These are phyloP conservation scores for Bryoerythrophyllum caledonicum DNA, from an alignment of 225 moss, liverwort and hornwort species.

Conservation along the genomic window DNA sequence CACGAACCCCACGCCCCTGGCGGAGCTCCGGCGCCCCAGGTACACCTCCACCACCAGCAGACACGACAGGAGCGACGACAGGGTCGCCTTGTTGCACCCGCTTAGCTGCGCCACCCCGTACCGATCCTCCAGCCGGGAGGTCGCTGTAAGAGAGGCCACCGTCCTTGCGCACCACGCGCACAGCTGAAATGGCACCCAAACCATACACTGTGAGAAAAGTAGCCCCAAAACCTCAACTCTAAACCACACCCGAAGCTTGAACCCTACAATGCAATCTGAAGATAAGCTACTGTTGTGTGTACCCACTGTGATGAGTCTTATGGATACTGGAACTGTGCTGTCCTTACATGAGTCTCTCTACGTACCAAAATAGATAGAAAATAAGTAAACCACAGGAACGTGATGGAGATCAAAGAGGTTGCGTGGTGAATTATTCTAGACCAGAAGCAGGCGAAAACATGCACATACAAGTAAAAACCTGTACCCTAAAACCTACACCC, in stretches of 20 bases:
- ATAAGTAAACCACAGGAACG: not conserved
- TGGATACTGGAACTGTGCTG: no score
- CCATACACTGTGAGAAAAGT: not conserved
- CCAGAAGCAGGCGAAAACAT: no score
- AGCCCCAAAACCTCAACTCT: not conserved
- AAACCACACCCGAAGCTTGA: no score
- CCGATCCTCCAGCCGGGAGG: constrained; percentile 62
- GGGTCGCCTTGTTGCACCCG: constrained; percentile 58
- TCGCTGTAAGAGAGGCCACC: constrained; percentile 54
- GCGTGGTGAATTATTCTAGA: not conserved
- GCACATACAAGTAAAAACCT: no score
- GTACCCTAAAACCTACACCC: no score
- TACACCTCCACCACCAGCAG: constrained; percentile 68
- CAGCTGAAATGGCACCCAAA: constrained; percentile 36
- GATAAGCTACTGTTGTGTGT: no score
- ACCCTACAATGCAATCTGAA: no score
- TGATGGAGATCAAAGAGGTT: not conserved
- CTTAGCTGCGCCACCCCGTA: constrained; percentile 72
- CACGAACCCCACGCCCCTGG: constrained; percentile 49
- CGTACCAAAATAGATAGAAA: not conserved
- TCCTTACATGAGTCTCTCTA: not conserved
- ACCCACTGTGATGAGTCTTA: no score
- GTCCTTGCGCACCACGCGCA: constrained; percentile 68
- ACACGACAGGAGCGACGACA: constrained; percentile 67
- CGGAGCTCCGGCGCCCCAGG: constrained; percentile 65